Evolutionary conservation across 371 early-diverging fungal genomes (phyloP).

Genomic region (Mortierella sp.): DNA sequence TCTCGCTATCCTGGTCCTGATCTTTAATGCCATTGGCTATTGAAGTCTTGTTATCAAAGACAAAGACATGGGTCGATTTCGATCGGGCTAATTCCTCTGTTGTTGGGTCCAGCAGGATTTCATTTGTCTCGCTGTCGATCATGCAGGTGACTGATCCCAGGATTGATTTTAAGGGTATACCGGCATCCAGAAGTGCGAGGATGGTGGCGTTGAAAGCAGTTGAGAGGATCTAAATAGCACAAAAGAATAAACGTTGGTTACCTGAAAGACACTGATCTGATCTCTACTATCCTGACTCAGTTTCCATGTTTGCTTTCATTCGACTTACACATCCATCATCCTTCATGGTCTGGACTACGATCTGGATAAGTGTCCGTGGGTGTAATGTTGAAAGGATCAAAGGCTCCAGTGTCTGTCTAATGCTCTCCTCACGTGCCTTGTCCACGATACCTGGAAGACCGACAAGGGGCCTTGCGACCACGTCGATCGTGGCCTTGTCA

Average conservation of each 20-base stretch:
- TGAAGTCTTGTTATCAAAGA: slow-evolving; percentile 72
- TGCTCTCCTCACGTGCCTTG: slow-evolving; percentile 71
- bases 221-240: slow-evolving; percentile 78
- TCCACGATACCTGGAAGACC: slow-evolving; percentile 81
- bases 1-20: slow-evolving; percentile 2
- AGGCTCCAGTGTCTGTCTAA: slow-evolving; percentile 82
- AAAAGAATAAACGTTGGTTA: no score
- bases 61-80: slow-evolving; percentile 85
- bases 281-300: no score
- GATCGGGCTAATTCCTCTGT: slow-evolving; percentile 77
- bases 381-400: slow-evolving; percentile 81
- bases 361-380: slow-evolving; percentile 89
- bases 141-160: slow-evolving; percentile 80
- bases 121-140: slow-evolving; percentile 66
- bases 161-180: slow-evolving; percentile 84
- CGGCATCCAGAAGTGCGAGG: slow-evolving; percentile 92
- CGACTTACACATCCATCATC: slow-evolving; percentile 85
- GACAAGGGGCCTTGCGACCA: slow-evolving; percentile 77
- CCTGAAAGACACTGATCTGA: no score
- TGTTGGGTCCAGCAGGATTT: slow-evolving; percentile 84
- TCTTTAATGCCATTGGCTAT: slow-evolving; percentile 11
- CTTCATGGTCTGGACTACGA: slow-evolving; percentile 84
- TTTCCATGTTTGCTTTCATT: no score
- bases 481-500: slow-evolving; percentile 87
- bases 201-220: slow-evolving; percentile 87